These are phyloP conservation scores for Sapria himalayana DNA, from an alignment of 345 rosid species.

Conservation along the genomic window DNA sequence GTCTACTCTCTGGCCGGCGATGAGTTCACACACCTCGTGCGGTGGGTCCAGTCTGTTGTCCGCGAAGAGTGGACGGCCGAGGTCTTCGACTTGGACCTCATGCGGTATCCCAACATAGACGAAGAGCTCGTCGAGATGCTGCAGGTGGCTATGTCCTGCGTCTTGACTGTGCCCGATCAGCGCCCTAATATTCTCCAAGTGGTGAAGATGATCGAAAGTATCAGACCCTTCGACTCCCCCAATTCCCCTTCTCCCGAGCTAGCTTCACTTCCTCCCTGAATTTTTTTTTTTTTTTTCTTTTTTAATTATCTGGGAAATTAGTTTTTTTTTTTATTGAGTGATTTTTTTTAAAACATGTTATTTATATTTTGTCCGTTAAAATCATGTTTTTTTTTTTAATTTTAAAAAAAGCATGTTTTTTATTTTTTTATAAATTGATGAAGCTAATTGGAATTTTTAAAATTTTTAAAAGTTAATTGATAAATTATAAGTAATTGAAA, in stretches of 20 bases:
- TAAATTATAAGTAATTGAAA: no score
- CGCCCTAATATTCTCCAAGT: conserved; percentile 68
- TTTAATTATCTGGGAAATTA: no score
- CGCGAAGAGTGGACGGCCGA: conserved; percentile 98
- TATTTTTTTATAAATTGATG: no score
- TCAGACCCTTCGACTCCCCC: conserved; percentile 21
- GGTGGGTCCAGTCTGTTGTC: conserved; percentile 97
- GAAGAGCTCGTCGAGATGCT: conserved; percentile 98
- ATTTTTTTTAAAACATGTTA: no score
- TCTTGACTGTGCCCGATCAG: conserved; percentile 60
- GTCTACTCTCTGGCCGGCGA: conserved; percentile 63
- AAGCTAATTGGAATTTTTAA: no score
- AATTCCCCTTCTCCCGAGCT: conserved; percentile 27
- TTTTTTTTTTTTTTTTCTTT: no score
- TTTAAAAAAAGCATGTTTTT: no score
- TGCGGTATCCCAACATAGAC: conserved; percentile 75
- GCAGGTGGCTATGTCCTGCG: conserved; percentile 90
- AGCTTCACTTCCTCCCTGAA: no score
- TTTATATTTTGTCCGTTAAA: no score
- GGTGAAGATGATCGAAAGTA: conserved; percentile 55
- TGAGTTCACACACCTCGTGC: conserved; percentile 75
- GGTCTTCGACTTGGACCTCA: conserved; percentile 79
- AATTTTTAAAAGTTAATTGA: no score
- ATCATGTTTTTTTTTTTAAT: no score
- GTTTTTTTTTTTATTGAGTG: no score